phyloP scores from a whole-genome alignment of 1,284 basidiomycete genomes.

The Apiotrichum sp. region DNA sequence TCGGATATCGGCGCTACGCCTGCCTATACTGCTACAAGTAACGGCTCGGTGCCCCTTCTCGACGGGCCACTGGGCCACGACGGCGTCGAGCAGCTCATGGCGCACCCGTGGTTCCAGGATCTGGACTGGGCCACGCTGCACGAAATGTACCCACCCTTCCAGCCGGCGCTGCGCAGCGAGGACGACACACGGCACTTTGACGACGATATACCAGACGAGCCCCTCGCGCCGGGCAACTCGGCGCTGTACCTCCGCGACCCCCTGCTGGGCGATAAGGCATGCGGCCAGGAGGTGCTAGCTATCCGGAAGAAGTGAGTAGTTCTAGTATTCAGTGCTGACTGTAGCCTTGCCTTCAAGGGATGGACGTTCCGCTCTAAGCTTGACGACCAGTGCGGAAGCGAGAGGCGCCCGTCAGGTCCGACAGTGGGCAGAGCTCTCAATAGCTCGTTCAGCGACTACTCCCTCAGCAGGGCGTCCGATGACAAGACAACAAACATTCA shows the following conservation, averaged over 20 bases:
- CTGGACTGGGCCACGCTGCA: slow-evolving; percentile 83
- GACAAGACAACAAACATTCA: not conserved
- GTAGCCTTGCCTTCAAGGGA: slow-evolving; percentile 39
- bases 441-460: too few relatives aligned
- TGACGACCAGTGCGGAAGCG: not conserved
- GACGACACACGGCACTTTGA: slow-evolving; percentile 88
- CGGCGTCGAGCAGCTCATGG: slow-evolving; percentile 72
- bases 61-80: slow-evolving; percentile 49
- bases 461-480: too few relatives aligned
- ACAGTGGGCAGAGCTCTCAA: too few relatives aligned
- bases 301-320: slow-evolving; percentile 66
- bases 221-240: slow-evolving; percentile 80
- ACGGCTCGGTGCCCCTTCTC: not conserved
- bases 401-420: not conserved
- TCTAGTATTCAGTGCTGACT: not conserved
- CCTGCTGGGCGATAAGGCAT: slow-evolving; percentile 70
- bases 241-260: slow-evolving; percentile 79
- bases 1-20: too few relatives aligned
- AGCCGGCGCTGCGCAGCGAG: slow-evolving; percentile 67
- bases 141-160: slow-evolving; percentile 73
- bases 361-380: slow-evolving; percentile 33
- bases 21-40: not conserved
- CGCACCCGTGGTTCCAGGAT: slow-evolving; percentile 76
- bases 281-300: slow-evolving; percentile 78
- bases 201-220: slow-evolving; percentile 85